These are phyloP conservation scores for Delitschia confertaspora DNA, from an alignment of 495 filamentous ascomycete species.

Conservation along the genomic window DNA sequence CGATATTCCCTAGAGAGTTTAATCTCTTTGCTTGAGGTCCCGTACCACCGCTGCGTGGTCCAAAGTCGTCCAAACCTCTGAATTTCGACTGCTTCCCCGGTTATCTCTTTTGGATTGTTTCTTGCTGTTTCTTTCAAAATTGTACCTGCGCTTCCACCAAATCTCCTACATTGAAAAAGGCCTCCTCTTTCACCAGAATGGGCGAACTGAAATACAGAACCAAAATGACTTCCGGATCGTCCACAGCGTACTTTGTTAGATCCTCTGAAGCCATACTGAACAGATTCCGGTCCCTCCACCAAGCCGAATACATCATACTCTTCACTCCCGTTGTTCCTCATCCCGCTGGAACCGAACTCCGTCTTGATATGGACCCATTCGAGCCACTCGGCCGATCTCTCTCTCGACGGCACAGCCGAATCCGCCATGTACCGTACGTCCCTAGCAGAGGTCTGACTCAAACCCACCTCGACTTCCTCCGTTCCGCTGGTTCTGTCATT, in stretches of 20 bases:
- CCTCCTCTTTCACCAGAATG: slow-evolving; percentile 7
- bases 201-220: slow-evolving; percentile 16
- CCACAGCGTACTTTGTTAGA: slow-evolving; percentile 9
- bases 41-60: too few species aligned
- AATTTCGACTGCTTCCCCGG: too few species aligned
- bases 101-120: slow-evolving; percentile 1
- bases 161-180: slow-evolving; percentile 1
- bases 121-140: not conserved
- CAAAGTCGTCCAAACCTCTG: too few species aligned
- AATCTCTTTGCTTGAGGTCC: too few species aligned
- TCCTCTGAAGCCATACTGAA: slow-evolving; percentile 11
- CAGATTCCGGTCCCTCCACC: slow-evolving; percentile 17
- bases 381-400: slow-evolving; percentile 36
- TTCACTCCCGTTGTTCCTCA: slow-evolving; percentile 29
- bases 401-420: slow-evolving; percentile 24
- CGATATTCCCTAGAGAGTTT: slow-evolving; percentile 3
- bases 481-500: slow-evolving; percentile 31
- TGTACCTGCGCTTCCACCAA: not conserved
- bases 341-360: slow-evolving; percentile 12
- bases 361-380: slow-evolving; percentile 35
- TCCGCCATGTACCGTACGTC: slow-evolving; percentile 37
- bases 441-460: slow-evolving; percentile 31
- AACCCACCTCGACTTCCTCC: slow-evolving; percentile 33
- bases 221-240: slow-evolving; percentile 5
- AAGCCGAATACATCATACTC: slow-evolving; percentile 21